Percentiles rank a stretch among this genome's conserved stretches.
Evolutionary conservation across 2,329 filamentous ascomycete species (phyloP).

Genomic region (Coniella vitis): DNA sequence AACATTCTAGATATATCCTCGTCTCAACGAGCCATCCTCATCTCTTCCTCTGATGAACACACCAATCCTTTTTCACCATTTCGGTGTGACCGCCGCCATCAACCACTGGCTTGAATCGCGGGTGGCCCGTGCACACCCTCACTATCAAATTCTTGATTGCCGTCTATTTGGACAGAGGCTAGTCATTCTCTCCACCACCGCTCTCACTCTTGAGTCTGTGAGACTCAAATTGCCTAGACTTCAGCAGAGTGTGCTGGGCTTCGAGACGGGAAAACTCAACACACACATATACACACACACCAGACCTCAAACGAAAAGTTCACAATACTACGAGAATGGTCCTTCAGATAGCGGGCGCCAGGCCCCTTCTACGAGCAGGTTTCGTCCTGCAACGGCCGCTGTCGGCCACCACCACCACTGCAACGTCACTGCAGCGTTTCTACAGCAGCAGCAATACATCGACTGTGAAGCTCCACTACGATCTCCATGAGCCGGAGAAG

Average conservation of each 20-base stretch:
- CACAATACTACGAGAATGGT: too few species aligned
- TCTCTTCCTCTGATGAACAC: too few species aligned
- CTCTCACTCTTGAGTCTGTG: too few species aligned
- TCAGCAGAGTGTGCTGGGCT: too few species aligned
- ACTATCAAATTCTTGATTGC: conserved; percentile 3
- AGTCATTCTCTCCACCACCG: neutral
- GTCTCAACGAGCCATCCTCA: too few species aligned
- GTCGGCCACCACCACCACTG: conserved; percentile 2
- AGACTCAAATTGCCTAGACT: too few species aligned
- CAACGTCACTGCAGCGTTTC: neutral
- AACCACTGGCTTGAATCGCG: neutral
- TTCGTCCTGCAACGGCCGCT: conserved; percentile 7
- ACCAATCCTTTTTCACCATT: too few species aligned
- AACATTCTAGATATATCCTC: too few species aligned
- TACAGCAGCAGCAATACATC: conserved; percentile 6
- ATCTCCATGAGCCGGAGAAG: conserved; percentile 55
- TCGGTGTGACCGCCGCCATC: neutral
- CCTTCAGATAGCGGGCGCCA: too few species aligned
- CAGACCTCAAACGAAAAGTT: too few species aligned
- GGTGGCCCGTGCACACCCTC: conserved; percentile 7
- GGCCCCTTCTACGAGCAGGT: conserved; percentile 2
- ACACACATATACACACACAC: too few species aligned
- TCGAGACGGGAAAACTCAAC: too few species aligned
- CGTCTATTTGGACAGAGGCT: neutral
- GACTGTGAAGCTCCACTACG: conserved; percentile 48